Evolutionary conservation across 2,329 filamentous ascomycete genomes (phyloP), one percentile per base, ranked within the genome.

Genomic region (Akanthomyces muscarius): DNA sequence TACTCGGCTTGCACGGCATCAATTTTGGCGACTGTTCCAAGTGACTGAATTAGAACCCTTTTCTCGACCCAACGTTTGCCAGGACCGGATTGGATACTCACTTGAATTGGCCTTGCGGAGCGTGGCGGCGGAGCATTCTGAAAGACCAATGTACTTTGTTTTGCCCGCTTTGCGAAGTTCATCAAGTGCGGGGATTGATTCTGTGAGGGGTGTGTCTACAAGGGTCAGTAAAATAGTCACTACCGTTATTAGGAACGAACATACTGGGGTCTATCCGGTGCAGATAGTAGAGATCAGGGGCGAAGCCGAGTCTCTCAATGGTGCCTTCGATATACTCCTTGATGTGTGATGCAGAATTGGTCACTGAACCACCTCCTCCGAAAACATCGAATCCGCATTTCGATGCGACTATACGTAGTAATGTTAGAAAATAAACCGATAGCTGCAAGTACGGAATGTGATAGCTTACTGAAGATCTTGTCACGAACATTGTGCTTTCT

Each of bases 401-500:
- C 25, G 47, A 50, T 2, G 47, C 47, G 23, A 50, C 47, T 51
- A 25, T n/a, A 8, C 1, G 14, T 10, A 18, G 16, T 4, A 21
- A 1, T n/a, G 11, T 50, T 28, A 28, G 47, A 7, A 16, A 23
- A 25, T 25, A 30, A 16, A 16, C 16, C 21, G 13, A 41, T 16
- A 5, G 38, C 38, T 41, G 11, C 14, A 41, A 41, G 16, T 41
- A 10, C 3, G 14, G 4, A 10, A 16, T 16, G 23, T 23, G 23
- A 10, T 5, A 21, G 6, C 0, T 73, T 63, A 80, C 78, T 69
- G 65, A 82, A 81, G n/a, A 82, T 45, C 65, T 81, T 81, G 61
- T 81, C 79, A 1, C 80, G 77, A 11, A 79, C 71, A 55, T 81
- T 79, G 69, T 82, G 79, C 66, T 81, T 82, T 28, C 76, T 69